Base-by-base conservation (phyloP, 805 yeast genomes). In the Isabelozyma heimii region DNA sequence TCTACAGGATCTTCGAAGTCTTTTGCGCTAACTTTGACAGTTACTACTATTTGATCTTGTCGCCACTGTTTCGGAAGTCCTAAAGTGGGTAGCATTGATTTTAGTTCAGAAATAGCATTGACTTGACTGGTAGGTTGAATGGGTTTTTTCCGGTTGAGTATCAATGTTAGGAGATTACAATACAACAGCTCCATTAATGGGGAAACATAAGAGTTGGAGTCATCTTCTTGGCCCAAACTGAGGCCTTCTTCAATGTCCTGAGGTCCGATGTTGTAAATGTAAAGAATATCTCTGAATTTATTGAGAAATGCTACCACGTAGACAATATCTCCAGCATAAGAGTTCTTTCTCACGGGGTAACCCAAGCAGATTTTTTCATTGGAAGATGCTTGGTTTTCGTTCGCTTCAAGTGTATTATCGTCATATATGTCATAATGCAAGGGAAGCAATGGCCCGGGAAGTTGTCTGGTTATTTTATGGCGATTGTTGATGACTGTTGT, bases 41-140 rank as follows among this genome's bases (percentile, higher is more conserved):
- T 27, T 2, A 41, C 52, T 2, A 51, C 46, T 20, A 35, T 24
- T 1, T 56, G 35, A 38, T 54, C 57, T 44, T 62, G 64, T 44
- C 64, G 61, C 79, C 79, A 73, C 50, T 72, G 77, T 24, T 44
- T 51, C 2, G 79, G 77, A 17, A 72, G 56, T 0, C 78, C 77
- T 5, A 67, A 54, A 4, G 46, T 28, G 8, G 51, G 42, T 42
- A 57, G 51, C 47, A 61, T 54, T 1, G 69, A 50, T 47, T 65
- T 69, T 41, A 73, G 58, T 50, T 72, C 77, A 16, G 56, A 58
- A 14, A 70, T 59, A 3, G 75, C 75, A 17, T 65, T 49, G 14
- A 53, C 48, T 53, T 50, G 66, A 37, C 51, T 62, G 50, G 14
- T 65, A 48, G 38, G 50, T 17, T 47, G 57, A 27, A 70, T 61